These are phyloP conservation scores for Candida peoriensis DNA, from an alignment of 805 yeast species.

Conservation along the genomic window DNA sequence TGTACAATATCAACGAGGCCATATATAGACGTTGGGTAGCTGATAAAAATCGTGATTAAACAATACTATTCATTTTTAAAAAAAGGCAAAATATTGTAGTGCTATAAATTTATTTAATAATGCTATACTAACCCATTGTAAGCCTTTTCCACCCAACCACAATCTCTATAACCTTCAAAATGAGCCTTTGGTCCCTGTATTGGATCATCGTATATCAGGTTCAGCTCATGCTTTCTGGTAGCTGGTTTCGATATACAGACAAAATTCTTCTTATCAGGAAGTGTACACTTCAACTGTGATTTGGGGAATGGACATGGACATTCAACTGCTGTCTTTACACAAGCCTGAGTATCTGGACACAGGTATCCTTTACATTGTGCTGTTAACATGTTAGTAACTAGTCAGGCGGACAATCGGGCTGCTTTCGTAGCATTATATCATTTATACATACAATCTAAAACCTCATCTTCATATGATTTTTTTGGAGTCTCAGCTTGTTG, in stretches of 20 bases:
- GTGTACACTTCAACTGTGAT: conserved; percentile 73
- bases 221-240: conserved; percentile 32
- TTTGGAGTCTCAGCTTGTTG: conserved; percentile 32
- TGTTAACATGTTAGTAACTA: conserved; percentile 4
- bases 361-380: conserved; percentile 58
- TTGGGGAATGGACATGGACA: conserved; percentile 93
- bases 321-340: conserved; percentile 62
- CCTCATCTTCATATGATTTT: conserved; percentile 29
- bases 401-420: too few relatives aligned
- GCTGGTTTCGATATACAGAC: conserved; percentile 86
- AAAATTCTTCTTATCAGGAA: conserved; percentile 61
- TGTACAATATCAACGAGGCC: conserved; percentile 57
- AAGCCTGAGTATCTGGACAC: conserved; percentile 77
- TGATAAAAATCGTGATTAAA: conserved; percentile 69
- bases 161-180: conserved; percentile 59
- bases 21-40: conserved; percentile 83
- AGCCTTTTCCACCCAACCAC: conserved; percentile 79
- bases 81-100: background rate
- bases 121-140: conserved; percentile 50
- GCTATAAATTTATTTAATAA: background rate
- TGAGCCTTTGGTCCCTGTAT: conserved; percentile 41
- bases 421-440: too few relatives aligned
- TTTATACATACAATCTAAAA: conserved; percentile 25
- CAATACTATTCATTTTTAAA: background rate
- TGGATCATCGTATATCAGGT: conserved; percentile 37